Evolutionary conservation across 2,329 filamentous ascomycete genomes (phyloP).

Genomic region (Elsinoe necatrix): DNA sequence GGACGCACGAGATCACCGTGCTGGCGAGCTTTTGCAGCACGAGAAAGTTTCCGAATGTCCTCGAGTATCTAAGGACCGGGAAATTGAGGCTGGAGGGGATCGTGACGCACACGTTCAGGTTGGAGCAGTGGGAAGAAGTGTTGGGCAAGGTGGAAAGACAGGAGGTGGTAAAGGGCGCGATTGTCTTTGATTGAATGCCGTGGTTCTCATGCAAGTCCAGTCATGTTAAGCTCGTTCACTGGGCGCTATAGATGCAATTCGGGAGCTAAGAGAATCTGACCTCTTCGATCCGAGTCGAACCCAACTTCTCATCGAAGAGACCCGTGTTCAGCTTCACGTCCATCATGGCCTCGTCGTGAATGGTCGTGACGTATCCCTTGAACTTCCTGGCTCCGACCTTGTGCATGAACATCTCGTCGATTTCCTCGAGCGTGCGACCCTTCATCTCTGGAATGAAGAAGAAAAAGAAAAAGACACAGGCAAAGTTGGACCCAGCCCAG

Average conservation of each 20-base stretch:
- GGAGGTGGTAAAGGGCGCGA: conserved; percentile 64
- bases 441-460: conserved; percentile 16
- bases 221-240: too few species aligned
- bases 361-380: conserved; percentile 11
- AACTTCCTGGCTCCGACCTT: conserved; percentile 12
- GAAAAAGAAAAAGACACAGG: conserved; percentile 15
- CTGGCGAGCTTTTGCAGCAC: conserved; percentile 66
- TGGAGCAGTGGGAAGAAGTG: conserved; percentile 65
- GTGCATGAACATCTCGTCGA: conserved; percentile 18
- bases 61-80: conserved; percentile 44
- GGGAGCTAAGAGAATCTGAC: too few species aligned
- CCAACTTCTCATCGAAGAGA: conserved; percentile 1
- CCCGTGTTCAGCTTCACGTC: conserved; percentile 8
- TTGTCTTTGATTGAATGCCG: conserved; percentile 28
- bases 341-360: conserved; percentile 14
- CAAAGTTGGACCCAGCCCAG: conserved; percentile 31
- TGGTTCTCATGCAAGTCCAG: too few species aligned
- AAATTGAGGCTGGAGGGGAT: conserved; percentile 58
- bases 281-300: not conserved
- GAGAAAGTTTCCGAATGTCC: conserved; percentile 31
- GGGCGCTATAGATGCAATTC: too few species aligned
- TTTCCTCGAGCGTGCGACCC: conserved; percentile 15
- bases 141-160: conserved; percentile 64
- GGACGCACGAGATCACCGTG: conserved; percentile 59
- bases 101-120: conserved; percentile 63